Percentiles rank a stretch among this genome's conserved stretches.
Evolutionary conservation across 2,329 filamentous ascomycete species (phyloP).

Genomic region (Fusarium piperis): DNA sequence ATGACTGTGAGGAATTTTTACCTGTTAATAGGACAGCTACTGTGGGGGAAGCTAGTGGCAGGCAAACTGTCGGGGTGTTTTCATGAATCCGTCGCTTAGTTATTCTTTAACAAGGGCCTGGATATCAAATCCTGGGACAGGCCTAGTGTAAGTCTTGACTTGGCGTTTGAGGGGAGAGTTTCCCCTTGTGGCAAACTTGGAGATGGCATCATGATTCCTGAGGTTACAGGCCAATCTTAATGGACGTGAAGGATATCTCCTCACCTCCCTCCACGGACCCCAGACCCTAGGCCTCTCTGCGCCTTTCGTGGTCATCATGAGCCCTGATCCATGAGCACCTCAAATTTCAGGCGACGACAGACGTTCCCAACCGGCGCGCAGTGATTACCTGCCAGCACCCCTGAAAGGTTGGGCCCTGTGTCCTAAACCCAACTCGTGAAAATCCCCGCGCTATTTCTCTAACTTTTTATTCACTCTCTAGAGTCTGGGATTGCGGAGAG

Average conservation of each 20-base stretch:
- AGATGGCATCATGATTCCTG: slow-evolving; percentile 4
- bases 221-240: neutral
- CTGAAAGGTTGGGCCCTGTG: neutral
- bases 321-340: neutral
- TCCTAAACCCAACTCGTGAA: neutral
- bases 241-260: neutral
- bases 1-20: neutral
- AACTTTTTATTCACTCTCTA: neutral
- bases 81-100: neutral
- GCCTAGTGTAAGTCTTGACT: neutral
- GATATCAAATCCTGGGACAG: neutral
- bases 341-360: neutral
- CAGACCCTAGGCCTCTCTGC: neutral
- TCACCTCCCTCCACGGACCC: neutral
- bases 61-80: neutral
- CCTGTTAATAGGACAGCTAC: neutral
- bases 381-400: neutral
- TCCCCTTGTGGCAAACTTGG: neutral
- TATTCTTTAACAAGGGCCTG: neutral
- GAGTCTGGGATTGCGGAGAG: neutral
- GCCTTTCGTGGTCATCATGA: neutral
- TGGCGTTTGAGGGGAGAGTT: neutral
- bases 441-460: neutral
- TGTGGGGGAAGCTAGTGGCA: neutral
- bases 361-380: neutral